Evolutionary conservation across 163 green algal genomes (phyloP).

Genomic region (Scenedesmus sp.): DNA sequence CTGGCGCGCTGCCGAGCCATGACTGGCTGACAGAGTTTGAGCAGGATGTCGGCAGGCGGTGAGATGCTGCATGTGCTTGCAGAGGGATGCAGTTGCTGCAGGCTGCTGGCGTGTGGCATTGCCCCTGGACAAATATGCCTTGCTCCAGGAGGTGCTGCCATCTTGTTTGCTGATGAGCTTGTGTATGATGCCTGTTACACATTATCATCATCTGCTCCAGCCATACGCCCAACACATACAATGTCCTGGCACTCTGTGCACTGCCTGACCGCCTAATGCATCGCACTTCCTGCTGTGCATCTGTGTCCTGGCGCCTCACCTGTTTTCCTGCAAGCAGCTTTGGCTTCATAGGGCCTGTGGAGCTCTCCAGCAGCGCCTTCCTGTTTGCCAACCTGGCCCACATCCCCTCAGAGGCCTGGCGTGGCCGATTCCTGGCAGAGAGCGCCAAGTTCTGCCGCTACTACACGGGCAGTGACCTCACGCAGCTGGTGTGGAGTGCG

Average conservation of each 20-base stretch:
- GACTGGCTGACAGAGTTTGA: constrained; percentile 38
- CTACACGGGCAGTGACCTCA: constrained; percentile 23
- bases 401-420: constrained; percentile 24
- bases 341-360: constrained; percentile 47
- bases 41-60: constrained; percentile 24
- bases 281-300: not conserved
- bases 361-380: constrained; percentile 34
- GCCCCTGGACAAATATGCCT: no score
- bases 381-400: constrained; percentile 48
- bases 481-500: constrained; percentile 41
- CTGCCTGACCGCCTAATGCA: not conserved
- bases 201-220: no score
- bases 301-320: not conserved
- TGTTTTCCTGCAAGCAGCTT: not conserved
- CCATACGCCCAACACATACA: no score
- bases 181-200: no score
- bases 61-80: not conserved
- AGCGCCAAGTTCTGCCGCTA: constrained; percentile 38
- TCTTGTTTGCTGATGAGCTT: no score
- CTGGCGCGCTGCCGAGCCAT: constrained; percentile 27
- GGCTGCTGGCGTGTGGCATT: not conserved
- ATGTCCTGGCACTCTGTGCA: not conserved
- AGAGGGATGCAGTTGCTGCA: not conserved
- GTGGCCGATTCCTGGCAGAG: constrained; percentile 34
- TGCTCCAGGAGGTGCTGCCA: no score